phyloP scores from a whole-genome alignment of 2,329 filamentous ascomycete species.

The Xylaria sp. region DNA sequence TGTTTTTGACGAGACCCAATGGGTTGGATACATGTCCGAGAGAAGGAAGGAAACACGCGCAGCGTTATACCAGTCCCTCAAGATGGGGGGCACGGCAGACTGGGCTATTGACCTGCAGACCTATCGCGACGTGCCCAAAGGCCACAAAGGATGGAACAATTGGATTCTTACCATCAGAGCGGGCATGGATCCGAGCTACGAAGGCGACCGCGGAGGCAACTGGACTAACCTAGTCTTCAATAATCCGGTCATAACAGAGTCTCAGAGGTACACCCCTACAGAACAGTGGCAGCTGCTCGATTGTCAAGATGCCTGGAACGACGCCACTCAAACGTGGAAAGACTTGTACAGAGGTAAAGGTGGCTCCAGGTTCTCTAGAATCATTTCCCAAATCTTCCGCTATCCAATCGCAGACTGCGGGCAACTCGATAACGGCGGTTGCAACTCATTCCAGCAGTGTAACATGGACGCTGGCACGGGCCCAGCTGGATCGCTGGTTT shows the following conservation, averaged over 20 bases:
- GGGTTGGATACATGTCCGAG: conserved; percentile 42
- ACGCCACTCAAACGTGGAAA: not conserved
- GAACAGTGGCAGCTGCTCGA: conserved; percentile 1
- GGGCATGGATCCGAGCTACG: conserved; percentile 8
- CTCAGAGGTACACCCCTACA: not conserved
- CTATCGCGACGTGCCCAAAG: conserved; percentile 29
- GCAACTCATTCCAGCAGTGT: not conserved
- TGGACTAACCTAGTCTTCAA: conserved; percentile 15
- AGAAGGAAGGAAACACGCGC: conserved; percentile 16
- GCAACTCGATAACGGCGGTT: not conserved
- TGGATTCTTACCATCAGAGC: conserved; percentile 21
- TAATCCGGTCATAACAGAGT: not conserved
- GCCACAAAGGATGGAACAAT: conserved; percentile 21
- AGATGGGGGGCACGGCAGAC: conserved; percentile 24
- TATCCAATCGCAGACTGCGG: conserved; percentile 18
- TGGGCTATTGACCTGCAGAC: conserved; percentile 39
- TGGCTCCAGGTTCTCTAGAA: not conserved
- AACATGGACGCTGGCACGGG: conserved; percentile 15
- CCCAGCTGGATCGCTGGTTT: conserved; percentile 28
- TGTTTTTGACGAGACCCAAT: conserved; percentile 42
- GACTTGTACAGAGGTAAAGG: not conserved
- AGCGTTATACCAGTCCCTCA: conserved; percentile 6
- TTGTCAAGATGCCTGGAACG: not conserved
- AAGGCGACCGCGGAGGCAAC: conserved; percentile 22
- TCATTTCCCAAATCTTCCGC: not conserved